Evolutionary conservation across 768 basidiomycete species (phyloP).

Genomic region (Scleroderma citrinum): DNA sequence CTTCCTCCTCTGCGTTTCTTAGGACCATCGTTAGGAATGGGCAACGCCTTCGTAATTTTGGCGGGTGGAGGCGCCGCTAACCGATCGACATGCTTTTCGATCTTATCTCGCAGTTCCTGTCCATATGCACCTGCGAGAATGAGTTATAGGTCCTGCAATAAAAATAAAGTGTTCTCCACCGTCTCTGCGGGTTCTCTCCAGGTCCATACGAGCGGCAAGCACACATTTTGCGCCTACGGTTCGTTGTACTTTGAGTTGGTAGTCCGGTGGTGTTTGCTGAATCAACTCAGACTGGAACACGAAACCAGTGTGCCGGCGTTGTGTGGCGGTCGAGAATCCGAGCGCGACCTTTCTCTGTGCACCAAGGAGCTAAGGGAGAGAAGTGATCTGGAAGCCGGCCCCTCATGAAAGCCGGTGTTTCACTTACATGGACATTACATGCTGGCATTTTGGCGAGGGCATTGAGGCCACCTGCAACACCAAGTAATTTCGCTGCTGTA

Average conservation of each 20-base stretch:
- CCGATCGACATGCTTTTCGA: slow-evolving; percentile 90
- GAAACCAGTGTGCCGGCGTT: slow-evolving; percentile 92
- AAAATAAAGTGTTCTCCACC: slow-evolving; percentile 41
- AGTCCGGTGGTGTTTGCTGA: slow-evolving; percentile 79
- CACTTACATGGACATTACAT: slow-evolving; percentile 87
- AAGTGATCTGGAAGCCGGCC: neutral
- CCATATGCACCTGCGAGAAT: slow-evolving; percentile 65
- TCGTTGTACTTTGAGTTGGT: slow-evolving; percentile 86
- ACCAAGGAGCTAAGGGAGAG: slow-evolving; percentile 67
- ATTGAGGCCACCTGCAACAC: slow-evolving; percentile 90
- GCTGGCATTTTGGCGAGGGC: slow-evolving; percentile 92
- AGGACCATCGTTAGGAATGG: slow-evolving; percentile 90
- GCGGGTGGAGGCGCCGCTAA: slow-evolving; percentile 91
- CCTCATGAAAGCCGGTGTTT: neutral
- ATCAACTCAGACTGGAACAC: slow-evolving; percentile 92
- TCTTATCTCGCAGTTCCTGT: slow-evolving; percentile 69
- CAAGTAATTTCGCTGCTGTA: slow-evolving; percentile 96
- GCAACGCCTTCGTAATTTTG: slow-evolving; percentile 89
- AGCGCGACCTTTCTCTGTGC: slow-evolving; percentile 90
- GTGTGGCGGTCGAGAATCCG: slow-evolving; percentile 84
- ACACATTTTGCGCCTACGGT: slow-evolving; percentile 91
- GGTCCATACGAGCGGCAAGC: slow-evolving; percentile 88
- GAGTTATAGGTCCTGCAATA: neutral
- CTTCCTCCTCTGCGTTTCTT: slow-evolving; percentile 96
- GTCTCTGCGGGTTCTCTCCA: slow-evolving; percentile 78